phyloP scores from a whole-genome alignment of 208 protist species.

The Crithidia expoeki region DNA sequence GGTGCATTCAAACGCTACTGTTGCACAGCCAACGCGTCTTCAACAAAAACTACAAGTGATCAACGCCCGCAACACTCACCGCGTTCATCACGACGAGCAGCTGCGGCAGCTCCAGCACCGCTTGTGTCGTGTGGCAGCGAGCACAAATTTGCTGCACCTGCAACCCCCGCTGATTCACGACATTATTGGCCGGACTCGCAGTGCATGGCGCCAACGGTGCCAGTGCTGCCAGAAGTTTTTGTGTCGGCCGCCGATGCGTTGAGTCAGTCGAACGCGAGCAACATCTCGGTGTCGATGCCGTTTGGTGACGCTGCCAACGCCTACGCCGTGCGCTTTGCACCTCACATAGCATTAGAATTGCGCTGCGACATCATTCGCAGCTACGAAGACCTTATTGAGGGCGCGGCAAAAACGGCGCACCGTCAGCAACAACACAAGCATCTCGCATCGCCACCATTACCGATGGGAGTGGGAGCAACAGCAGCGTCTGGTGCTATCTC shows the following conservation, averaged over 20 bases:
- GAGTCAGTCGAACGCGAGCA: neutral
- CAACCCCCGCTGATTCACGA: conserved; percentile 47
- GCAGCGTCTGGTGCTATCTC: neutral
- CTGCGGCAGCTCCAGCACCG: conserved; percentile 22
- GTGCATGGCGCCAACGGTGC: conserved; percentile 56
- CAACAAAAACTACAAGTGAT: conserved; percentile 47
- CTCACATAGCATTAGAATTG: conserved; percentile 84
- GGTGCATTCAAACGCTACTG: neutral
- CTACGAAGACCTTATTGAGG: conserved; percentile 50
- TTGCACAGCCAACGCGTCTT: conserved; percentile 15
- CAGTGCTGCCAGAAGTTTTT: conserved; percentile 72
- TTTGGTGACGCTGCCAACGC: conserved; percentile 30
- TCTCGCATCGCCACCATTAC: neutral
- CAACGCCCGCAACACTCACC: conserved; percentile 44
- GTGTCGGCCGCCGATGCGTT: conserved; percentile 11
- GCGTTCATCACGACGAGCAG: conserved; percentile 39
- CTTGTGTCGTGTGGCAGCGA: conserved; percentile 45
- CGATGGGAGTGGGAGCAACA: neutral
- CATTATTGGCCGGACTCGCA: conserved; percentile 60
- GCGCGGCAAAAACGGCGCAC: neutral
- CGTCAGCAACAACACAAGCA: neutral
- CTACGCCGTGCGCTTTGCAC: conserved; percentile 67
- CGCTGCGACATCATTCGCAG: conserved; percentile 52
- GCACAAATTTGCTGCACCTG: conserved; percentile 43
- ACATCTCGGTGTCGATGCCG: conserved; percentile 13